Conservation (phyloP, 2,329 filamentous ascomycete genomes). For the Grosmannia clavigera region DNA sequence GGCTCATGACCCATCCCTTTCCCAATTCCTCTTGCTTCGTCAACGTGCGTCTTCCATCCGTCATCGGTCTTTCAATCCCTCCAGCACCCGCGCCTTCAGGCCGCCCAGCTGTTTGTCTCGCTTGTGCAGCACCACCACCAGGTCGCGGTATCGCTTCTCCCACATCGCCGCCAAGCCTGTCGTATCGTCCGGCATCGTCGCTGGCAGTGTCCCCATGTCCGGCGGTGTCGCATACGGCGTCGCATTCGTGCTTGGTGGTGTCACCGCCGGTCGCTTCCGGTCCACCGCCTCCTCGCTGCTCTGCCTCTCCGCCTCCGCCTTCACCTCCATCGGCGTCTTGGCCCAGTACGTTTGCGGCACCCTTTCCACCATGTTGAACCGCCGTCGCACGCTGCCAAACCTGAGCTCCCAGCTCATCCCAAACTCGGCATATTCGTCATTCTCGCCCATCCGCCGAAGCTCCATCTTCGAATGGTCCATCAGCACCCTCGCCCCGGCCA, state of each 20-base stretch:
- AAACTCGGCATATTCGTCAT: conserved; percentile 32
- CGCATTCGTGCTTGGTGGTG: conserved; percentile 5
- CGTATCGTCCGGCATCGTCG: not conserved
- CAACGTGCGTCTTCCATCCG: not conserved
- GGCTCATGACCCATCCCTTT: too few relatives aligned
- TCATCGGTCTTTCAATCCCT: conserved; percentile 18
- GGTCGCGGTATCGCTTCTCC: conserved; percentile 41
- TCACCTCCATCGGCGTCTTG: too few relatives aligned
- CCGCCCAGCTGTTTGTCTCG: conserved; percentile 39
- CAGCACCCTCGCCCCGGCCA: conserved; percentile 40
- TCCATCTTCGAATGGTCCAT: conserved; percentile 28
- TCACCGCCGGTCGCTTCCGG: not conserved
- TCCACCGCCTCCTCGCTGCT: too few relatives aligned
- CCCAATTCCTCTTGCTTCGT: too few relatives aligned
- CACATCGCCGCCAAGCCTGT: conserved; percentile 26
- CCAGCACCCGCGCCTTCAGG: conserved; percentile 30
- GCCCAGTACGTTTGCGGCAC: conserved; percentile 22
- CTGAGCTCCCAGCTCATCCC: conserved; percentile 41
- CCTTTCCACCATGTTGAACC: conserved; percentile 38
- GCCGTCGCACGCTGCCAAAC: conserved; percentile 38
- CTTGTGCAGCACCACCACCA: conserved; percentile 47
- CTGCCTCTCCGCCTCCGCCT: too few relatives aligned
- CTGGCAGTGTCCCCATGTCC: not conserved
- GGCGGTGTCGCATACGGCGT: not conserved
- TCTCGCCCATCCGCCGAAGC: conserved; percentile 31